Evolutionary conservation across 2,329 filamentous ascomycete genomes (phyloP).

Genomic region (Diaporthe humulicola): DNA sequence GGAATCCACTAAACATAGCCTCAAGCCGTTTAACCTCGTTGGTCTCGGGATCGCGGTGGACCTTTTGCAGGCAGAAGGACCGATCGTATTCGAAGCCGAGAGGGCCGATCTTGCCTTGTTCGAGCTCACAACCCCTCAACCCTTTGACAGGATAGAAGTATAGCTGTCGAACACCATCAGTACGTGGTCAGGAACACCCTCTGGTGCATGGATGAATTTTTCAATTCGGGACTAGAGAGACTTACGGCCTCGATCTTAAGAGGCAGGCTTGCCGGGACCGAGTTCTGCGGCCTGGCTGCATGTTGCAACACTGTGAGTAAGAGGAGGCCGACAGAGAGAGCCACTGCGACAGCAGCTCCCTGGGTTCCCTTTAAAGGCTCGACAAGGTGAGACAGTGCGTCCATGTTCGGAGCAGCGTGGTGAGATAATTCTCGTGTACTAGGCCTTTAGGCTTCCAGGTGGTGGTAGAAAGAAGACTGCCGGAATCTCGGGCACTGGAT

Average conservation of each 20-base stretch:
- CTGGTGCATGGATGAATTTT: not conserved
- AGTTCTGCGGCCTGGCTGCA: not conserved
- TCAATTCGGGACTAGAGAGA: not conserved
- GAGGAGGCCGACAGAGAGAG: constrained; percentile 2
- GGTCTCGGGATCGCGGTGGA: constrained; percentile 5
- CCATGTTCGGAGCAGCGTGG: not conserved
- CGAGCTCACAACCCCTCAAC: constrained; percentile 11
- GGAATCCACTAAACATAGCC: constrained; percentile 19
- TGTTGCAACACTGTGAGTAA: constrained; percentile 7
- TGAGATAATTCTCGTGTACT: not conserved
- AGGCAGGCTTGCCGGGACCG: constrained; percentile 18
- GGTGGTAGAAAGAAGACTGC: not conserved
- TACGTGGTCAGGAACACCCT: not conserved
- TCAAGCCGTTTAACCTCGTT: not conserved
- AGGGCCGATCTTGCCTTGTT: constrained; percentile 16
- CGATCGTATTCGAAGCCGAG: constrained; percentile 15
- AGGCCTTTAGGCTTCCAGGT: not conserved
- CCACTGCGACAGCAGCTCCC: constrained; percentile 2
- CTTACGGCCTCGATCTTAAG: constrained; percentile 24
- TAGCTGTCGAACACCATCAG: not conserved
- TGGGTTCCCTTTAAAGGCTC: not conserved
- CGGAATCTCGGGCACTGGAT: not conserved
- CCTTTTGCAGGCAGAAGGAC: constrained; percentile 26
- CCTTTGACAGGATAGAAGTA: constrained; percentile 27
- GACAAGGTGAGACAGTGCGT: not conserved